A percentile compares a stretch with the other conserved stretches of the same genome.
These are phyloP conservation scores for Tremellales sp. DNA, from an alignment of 1,284 basidiomycete species.

Conservation along the genomic window DNA sequence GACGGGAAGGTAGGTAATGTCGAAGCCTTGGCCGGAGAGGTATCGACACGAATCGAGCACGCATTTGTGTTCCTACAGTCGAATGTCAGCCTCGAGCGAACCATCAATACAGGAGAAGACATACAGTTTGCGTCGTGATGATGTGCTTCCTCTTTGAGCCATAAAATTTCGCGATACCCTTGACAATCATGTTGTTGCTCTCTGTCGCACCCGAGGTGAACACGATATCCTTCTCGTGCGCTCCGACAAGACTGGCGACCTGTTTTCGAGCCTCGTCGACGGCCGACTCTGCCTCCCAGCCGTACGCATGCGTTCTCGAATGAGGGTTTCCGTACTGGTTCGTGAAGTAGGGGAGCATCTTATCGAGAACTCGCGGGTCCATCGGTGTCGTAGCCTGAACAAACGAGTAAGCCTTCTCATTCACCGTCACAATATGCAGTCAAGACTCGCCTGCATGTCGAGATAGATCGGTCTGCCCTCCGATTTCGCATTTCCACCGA, in stretches of 20 bases:
- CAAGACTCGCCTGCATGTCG: constrained; percentile 74
- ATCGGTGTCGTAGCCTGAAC: constrained; percentile 89
- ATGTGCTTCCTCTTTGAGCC: constrained; percentile 85
- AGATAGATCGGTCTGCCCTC: constrained; percentile 86
- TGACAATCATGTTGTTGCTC: constrained; percentile 97
- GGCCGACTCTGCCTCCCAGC: constrained; percentile 96
- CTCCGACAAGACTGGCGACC: constrained; percentile 86
- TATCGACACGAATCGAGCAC: constrained; percentile 97
- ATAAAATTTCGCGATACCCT: constrained; percentile 93
- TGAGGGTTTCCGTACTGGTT: constrained; percentile 99
- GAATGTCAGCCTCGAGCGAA: constrained; percentile 3
- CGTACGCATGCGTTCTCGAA: constrained; percentile 95
- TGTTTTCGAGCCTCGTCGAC: constrained; percentile 91
- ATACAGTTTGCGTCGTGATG: constrained; percentile 84
- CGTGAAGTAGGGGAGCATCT: constrained; percentile 93
- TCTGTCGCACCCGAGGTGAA: constrained; percentile 99
- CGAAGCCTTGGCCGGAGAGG: constrained; percentile 93
- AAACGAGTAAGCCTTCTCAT: not conserved
- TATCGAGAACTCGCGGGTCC: constrained; percentile 93
- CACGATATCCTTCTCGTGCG: constrained; percentile 91
- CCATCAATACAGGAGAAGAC: constrained; percentile 30
- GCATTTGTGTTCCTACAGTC: constrained; percentile 93
- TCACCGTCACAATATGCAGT: not conserved
- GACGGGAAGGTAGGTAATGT: constrained; percentile 95
- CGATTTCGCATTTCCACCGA: constrained; percentile 60